Conservation (phyloP, 345 rosid genomes). For the Salix viminalis region DNA sequence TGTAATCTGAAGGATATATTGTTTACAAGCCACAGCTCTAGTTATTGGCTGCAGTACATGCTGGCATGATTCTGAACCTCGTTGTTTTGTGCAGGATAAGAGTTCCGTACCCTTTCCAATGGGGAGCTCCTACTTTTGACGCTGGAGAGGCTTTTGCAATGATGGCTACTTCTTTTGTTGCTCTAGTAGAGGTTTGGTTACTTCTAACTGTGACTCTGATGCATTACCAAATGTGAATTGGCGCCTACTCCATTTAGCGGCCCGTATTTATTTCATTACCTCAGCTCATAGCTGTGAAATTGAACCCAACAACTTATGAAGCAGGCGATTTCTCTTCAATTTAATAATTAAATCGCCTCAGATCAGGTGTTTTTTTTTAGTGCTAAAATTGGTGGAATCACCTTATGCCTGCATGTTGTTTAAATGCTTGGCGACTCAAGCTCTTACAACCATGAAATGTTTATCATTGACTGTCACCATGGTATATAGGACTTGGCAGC, state of each 20-base stretch:
- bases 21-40: not conserved
- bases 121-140: slow-evolving; percentile 97
- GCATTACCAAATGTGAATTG: not conserved
- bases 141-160: slow-evolving; percentile 97
- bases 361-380: not conserved
- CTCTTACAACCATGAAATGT: not conserved
- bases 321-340: not conserved
- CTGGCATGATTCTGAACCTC: not conserved
- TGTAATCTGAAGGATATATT: not conserved
- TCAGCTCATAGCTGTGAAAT: not conserved
- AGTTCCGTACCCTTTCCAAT: slow-evolving; percentile 95
- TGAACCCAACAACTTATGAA: not conserved
- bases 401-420: not conserved
- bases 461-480: not conserved
- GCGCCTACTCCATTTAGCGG: not conserved
- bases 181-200: slow-evolving; percentile 74
- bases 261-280: not conserved
- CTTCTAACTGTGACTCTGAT: not conserved
- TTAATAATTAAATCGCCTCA: not conserved
- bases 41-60: not conserved
- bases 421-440: not conserved
- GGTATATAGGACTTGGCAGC: too few species aligned
- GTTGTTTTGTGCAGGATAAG: slow-evolving; percentile 59
- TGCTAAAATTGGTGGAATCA: not conserved
- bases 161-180: slow-evolving; percentile 90